Evolutionary conservation across 306 rosid genomes (phyloP).

Genomic region (Luffa acutangula): DNA sequence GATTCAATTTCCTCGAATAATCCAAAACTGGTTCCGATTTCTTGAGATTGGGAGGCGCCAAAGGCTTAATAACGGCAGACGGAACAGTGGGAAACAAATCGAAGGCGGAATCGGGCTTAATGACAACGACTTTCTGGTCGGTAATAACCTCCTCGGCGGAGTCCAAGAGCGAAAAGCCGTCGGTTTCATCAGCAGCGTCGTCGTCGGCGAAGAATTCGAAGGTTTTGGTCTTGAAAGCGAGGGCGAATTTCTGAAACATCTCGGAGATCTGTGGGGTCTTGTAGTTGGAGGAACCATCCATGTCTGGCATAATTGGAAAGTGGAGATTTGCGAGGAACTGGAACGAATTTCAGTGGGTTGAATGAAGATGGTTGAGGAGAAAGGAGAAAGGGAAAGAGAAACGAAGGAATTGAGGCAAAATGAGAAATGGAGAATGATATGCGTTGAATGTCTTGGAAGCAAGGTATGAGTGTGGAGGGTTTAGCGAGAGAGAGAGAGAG

Average conservation of each 20-base stretch:
- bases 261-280: conserved; percentile 91
- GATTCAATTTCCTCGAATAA: neutral
- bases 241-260: conserved; percentile 90
- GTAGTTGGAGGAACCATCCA: conserved; percentile 44
- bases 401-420: conserved; percentile 8
- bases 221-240: conserved; percentile 87
- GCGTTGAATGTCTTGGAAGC: conserved; percentile 50
- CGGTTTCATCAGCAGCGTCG: conserved; percentile 38
- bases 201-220: conserved; percentile 79
- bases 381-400: neutral
- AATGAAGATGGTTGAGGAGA: neutral
- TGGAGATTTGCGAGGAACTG: neutral
- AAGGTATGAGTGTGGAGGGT: conserved; percentile 28
- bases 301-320: conserved; percentile 36
- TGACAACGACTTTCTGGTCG: conserved; percentile 88
- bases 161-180: conserved; percentile 71
- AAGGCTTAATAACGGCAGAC: conserved; percentile 7
- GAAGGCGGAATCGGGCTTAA: conserved; percentile 49
- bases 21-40: conserved; percentile 12
- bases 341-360: neutral
- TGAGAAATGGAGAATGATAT: neutral
- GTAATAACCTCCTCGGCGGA: conserved; percentile 85
- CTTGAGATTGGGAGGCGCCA: conserved; percentile 2
- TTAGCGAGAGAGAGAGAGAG: neutral
- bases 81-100: conserved; percentile 4